Conservation (phyloP, 1,284 basidiomycete species). For the Ganoderma lingzhi region DNA sequence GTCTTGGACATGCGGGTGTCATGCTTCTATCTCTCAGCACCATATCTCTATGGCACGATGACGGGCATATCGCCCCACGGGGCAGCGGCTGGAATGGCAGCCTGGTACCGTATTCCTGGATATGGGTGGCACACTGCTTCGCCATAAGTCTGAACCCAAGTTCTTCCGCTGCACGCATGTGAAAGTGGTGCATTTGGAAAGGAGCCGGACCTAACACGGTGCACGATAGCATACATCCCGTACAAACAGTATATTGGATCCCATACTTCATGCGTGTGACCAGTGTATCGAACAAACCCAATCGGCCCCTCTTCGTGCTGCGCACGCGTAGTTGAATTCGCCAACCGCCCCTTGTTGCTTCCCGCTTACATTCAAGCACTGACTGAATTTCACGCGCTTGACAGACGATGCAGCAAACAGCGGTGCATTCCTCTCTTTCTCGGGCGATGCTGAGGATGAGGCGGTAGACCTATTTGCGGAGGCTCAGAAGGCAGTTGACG, state of each 20-base stretch:
- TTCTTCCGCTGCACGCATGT: background rate
- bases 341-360: background rate
- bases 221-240: background rate
- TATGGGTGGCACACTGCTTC: background rate
- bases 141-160: background rate
- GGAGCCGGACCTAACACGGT: background rate
- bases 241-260: too few relatives aligned
- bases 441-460: constrained; percentile 72
- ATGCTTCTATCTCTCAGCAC: background rate
- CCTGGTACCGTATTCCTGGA: background rate
- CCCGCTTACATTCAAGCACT: constrained; percentile 10
- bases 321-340: background rate
- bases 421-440: constrained; percentile 75
- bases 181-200: background rate
- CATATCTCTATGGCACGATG: background rate
- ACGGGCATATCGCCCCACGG: background rate
- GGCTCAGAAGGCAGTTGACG: constrained; percentile 53
- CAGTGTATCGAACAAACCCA: background rate
- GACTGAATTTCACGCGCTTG: background rate
- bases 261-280: too few relatives aligned
- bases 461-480: constrained; percentile 71
- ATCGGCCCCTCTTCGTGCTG: background rate
- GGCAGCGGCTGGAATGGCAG: background rate
- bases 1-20: background rate
- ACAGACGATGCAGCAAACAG: constrained; percentile 43